Evolutionary conservation across 768 basidiomycete species (phyloP), one percentile per base, ranked within the genome.

Genomic region (Lyophyllum shimeji): DNA sequence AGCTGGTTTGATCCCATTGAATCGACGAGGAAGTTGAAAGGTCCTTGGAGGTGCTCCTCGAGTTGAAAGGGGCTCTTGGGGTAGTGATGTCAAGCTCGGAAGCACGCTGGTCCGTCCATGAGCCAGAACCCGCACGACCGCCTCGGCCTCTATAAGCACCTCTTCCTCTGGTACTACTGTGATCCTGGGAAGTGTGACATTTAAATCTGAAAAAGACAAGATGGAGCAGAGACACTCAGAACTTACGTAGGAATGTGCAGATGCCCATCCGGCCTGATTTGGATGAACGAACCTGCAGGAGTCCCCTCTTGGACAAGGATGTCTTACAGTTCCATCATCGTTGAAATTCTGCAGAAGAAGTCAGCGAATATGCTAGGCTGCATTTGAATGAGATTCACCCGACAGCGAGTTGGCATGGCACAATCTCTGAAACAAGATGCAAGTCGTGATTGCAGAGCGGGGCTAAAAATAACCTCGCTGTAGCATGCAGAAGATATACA

Each of bases 261-360:
- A 24, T 2, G 27, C 46, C 70, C 70, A 71, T 33, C 18, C 37
- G 17, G 63, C 53, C 17, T 69, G 53, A 17, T 53, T 53, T 4
- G 70, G 70, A 54, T 71, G 70, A 2, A 67, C 43, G 34, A 63
- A 71, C 27, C 24, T 20, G 37, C 70, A 71, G 5, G 12, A 1
- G 42, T 42, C 20, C 25, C 40, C 46, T 56, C 33, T 23, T 24
- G 25, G 20, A 47, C 68, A 69, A n/a, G 59, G 52, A 3, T 55
- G 24, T 29, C 49, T 63, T 7, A 58, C 55, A 4, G 25, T 54
- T 8, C 67, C 69, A 34, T 65, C 57, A n/a, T 62, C 55, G 21
- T 64, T 55, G 33, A 58, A 70, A 46, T 63, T 50, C 69, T 70
- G 34, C 2, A 39, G 33, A 27, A 8, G 29, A 45, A 13, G 17